phyloP scores from a whole-genome alignment of 345 rosid genomes.

The Hevea brasiliensis region DNA sequence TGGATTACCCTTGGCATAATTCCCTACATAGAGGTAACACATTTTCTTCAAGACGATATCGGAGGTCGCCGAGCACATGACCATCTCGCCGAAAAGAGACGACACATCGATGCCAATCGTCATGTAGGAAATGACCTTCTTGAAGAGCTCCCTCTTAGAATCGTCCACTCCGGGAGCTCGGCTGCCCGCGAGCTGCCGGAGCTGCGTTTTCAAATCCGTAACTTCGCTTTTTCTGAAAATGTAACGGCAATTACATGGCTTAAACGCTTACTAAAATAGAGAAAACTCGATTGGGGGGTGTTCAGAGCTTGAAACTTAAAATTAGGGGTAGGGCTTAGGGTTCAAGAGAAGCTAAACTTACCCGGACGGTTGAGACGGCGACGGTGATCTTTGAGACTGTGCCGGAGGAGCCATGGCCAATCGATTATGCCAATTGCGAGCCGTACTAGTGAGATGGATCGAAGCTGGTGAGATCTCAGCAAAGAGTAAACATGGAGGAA shows the following conservation, averaged over 20 bases:
- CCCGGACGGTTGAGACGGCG: conserved; percentile 99
- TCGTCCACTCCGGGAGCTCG: conserved; percentile 93
- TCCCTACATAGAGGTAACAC: conserved; percentile 96
- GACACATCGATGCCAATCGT: conserved; percentile 94
- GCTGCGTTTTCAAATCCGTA: conserved; percentile 85
- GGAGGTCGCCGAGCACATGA: conserved; percentile 98
- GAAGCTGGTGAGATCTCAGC: conserved; percentile 30
- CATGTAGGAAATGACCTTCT: conserved; percentile 94
- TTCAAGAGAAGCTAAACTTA: conserved; percentile 33
- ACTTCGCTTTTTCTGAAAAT: conserved; percentile 88
- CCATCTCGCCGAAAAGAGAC: conserved; percentile 94
- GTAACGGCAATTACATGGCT: not conserved
- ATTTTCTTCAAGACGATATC: conserved; percentile 97
- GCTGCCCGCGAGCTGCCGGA: conserved; percentile 96
- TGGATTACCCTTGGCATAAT: conserved; percentile 94
- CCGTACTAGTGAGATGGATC: conserved; percentile 25
- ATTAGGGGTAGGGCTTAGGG: not conserved
- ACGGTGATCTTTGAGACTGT: conserved; percentile 69
- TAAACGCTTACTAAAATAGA: not conserved
- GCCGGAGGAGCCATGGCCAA: conserved; percentile 84
- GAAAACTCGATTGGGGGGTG: not conserved
- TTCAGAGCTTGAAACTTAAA: not conserved
- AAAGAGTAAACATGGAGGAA: not conserved
- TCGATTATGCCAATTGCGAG: conserved; percentile 8
- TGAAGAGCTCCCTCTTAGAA: conserved; percentile 90